phyloP scores from a whole-genome alignment of 164 flowering plant genomes.

The Vitis cinerea region DNA sequence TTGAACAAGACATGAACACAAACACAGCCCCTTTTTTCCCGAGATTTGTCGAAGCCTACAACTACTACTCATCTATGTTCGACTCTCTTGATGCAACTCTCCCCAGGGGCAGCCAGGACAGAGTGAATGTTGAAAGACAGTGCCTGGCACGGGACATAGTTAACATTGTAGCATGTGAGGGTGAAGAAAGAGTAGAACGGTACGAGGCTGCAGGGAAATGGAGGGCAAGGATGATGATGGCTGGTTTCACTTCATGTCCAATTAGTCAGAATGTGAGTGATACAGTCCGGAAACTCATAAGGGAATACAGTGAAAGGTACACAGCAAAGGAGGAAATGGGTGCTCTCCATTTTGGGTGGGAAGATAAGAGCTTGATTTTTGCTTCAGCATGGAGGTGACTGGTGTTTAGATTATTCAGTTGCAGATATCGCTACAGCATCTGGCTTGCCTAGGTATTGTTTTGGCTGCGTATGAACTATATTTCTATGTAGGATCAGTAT shows the following conservation, averaged over 20 bases:
- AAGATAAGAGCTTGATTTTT: slow-evolving; percentile 72
- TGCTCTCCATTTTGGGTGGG: slow-evolving; percentile 89
- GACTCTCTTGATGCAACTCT: slow-evolving; percentile 88
- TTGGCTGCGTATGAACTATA: not conserved
- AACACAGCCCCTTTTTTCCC: slow-evolving; percentile 88
- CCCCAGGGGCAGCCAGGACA: slow-evolving; percentile 78
- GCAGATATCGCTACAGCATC: not conserved
- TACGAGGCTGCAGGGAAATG: slow-evolving; percentile 97
- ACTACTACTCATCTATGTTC: slow-evolving; percentile 85
- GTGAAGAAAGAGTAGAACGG: slow-evolving; percentile 89
- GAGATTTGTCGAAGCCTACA: slow-evolving; percentile 83
- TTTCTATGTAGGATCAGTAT: not conserved
- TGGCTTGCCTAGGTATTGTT: not conserved
- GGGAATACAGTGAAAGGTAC: slow-evolving; percentile 67
- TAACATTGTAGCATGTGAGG: slow-evolving; percentile 93
- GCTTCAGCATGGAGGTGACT: slow-evolving; percentile 81
- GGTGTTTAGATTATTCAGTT: not conserved
- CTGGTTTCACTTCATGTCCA: slow-evolving; percentile 68
- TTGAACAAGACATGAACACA: slow-evolving; percentile 93
- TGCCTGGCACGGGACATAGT: slow-evolving; percentile 93
- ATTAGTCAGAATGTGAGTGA: slow-evolving; percentile 51
- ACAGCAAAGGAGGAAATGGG: slow-evolving; percentile 66
- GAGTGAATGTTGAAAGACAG: slow-evolving; percentile 88
- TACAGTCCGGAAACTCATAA: slow-evolving; percentile 45
- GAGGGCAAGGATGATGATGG: slow-evolving; percentile 97